These are phyloP conservation scores for Colletotrichum filicis DNA, from an alignment of 2,329 filamentous ascomycete genomes.

Conservation along the genomic window DNA sequence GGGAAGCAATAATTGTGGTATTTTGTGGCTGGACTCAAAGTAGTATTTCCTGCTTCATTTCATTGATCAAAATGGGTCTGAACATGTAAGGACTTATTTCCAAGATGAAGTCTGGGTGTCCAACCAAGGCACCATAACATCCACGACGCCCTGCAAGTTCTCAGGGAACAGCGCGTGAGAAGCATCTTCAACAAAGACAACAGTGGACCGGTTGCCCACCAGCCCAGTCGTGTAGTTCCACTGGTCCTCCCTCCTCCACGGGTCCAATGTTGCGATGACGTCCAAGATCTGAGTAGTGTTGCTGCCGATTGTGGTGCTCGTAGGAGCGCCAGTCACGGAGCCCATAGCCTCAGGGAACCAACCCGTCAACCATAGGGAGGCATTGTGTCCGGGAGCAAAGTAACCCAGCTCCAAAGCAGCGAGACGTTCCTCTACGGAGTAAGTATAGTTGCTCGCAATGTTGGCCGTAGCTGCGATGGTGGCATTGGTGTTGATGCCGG, in stretches of 20 bases:
- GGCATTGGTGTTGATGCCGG: neutral
- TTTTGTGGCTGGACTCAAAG: no score
- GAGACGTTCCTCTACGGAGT: neutral
- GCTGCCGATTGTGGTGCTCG: neutral
- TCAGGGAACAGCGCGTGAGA: neutral
- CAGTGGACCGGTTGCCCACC: neutral
- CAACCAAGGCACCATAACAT: neutral
- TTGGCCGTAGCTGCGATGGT: neutral
- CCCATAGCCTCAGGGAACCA: neutral
- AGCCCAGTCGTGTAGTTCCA: neutral
- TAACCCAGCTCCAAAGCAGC: neutral
- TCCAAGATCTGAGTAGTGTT: neutral
- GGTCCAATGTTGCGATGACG: neutral
- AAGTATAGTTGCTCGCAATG: neutral
- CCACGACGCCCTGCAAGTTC: neutral
- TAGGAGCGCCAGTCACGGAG: neutral
- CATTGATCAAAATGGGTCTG: no score
- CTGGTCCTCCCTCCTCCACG: neutral
- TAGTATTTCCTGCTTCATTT: no score
- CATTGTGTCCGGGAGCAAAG: neutral
- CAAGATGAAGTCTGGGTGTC: no score
- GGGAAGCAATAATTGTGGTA: no score
- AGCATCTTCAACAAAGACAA: neutral
- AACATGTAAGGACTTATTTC: no score
- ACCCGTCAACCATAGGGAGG: neutral